Evolutionary conservation across 2,329 filamentous ascomycete genomes (phyloP), one percentile per base, ranked within the genome.

Genomic region (Macrophomina pseudophaseolina): DNA sequence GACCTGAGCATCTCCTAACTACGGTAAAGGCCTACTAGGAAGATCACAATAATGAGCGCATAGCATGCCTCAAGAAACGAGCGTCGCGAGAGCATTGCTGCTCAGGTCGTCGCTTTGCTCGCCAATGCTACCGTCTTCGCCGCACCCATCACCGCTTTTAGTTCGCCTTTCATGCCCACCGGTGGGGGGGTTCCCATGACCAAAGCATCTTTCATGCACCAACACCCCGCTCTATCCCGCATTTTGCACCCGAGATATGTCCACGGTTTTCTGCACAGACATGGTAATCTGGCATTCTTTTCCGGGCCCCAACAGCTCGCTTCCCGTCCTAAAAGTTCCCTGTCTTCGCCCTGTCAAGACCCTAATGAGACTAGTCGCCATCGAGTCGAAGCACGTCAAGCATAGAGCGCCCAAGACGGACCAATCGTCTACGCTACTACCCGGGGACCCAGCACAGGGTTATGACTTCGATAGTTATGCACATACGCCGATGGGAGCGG

Each of bases 201-300:
- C 58, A 62, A 62, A 38, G 44, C 58, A 38, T 16, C 44, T 51
- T 51, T 62, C 58, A 62, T 62, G 58, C 58, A 49, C 28, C 30
- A 4, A 16, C n/a, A 12, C 4, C 44, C 16, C 35, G 35, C 11
- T 12, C 35, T 8, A 8, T 49, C 32, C 44, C 44, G 32, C 18
- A 23, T 44, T 30, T 38, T 35, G 58, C 40, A n/a, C 6, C 40
- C 11, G 54, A 33, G 12, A 48, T 12, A 23, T n/a, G 33, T 12
- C 12, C 46, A 48, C 42, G 44, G 58, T 16, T 11, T 9, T 48
- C 23, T 16, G 2, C n/a, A 28, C 32, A 3, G 32, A 62, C 35
- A n/a, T 14, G 58, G 58, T 38, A 44, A 18, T 59, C 3, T 14
- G 8, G 14, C 56, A 23, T 46, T 40, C 1, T 59, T 52, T 12